These are phyloP conservation scores for Starmerella potacharoeniae DNA, from an alignment of 805 yeast species.

Conservation along the genomic window DNA sequence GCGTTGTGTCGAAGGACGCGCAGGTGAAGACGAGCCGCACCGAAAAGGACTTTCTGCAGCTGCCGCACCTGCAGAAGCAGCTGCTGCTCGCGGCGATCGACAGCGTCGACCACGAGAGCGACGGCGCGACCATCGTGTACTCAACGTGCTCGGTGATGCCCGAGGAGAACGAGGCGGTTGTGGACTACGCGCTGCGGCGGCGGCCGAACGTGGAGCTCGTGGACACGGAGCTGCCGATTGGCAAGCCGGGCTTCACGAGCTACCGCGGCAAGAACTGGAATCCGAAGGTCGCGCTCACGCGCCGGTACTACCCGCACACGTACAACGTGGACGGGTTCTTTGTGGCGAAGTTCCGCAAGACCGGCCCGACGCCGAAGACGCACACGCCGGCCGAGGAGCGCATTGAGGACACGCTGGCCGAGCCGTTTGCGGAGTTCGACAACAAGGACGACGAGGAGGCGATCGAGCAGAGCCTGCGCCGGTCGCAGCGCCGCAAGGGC, in stretches of 20 bases:
- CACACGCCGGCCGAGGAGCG: constrained; percentile 68
- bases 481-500: constrained; percentile 29
- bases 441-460: constrained; percentile 62
- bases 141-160: constrained; percentile 98
- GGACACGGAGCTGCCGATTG: constrained; percentile 83
- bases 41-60: constrained; percentile 90
- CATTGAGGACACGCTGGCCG: constrained; percentile 64
- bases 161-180: constrained; percentile 97
- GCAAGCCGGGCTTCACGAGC: constrained; percentile 90
- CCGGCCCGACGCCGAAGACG: constrained; percentile 75
- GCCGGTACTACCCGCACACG: constrained; percentile 96
- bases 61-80: constrained; percentile 94
- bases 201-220: constrained; percentile 93
- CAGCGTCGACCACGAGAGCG: constrained; percentile 83
- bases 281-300: constrained; percentile 62
- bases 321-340: constrained; percentile 97
- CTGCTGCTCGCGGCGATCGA: constrained; percentile 88
- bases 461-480: constrained; percentile 44
- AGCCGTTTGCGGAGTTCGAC: constrained; percentile 75
- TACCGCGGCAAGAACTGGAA: constrained; percentile 88
- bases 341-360: constrained; percentile 92
- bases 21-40: constrained; percentile 87
- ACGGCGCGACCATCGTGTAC: constrained; percentile 77
- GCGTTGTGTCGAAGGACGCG: constrained; percentile 96
- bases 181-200: constrained; percentile 92